A percentile compares a stretch with the other conserved stretches of the same genome.
Evolutionary conservation across 768 basidiomycete genomes (phyloP).

Genomic region (Basidioascus undulatus): DNA sequence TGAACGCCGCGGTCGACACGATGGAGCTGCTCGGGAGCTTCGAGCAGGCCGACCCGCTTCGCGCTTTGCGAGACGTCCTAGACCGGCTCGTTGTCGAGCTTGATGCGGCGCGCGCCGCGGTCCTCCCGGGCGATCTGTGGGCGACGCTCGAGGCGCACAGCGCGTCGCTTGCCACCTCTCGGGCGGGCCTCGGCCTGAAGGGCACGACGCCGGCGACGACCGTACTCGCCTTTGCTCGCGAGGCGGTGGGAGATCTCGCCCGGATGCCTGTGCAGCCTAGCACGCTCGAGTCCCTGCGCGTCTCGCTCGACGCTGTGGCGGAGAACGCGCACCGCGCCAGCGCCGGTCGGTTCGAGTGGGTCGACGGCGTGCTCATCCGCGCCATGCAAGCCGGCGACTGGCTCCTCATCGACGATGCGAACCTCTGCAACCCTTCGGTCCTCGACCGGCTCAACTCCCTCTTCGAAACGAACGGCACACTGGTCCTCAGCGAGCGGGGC

Average conservation of each 20-base stretch:
- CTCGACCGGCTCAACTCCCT: slow-evolving; percentile 90
- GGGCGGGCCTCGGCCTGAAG: too few species aligned
- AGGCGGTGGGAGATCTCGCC: too few species aligned
- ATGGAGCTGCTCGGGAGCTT: slow-evolving; percentile 86
- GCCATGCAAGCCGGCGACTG: slow-evolving; percentile 74
- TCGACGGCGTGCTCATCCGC: slow-evolving; percentile 69
- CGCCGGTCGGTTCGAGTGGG: slow-evolving; percentile 62
- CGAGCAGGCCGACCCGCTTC: slow-evolving; percentile 48
- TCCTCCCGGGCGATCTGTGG: too few species aligned
- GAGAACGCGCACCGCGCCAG: background rate
- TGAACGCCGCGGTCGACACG: slow-evolving; percentile 74
- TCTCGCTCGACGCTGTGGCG: slow-evolving; percentile 1
- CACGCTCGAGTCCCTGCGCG: too few species aligned
- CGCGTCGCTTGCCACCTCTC: too few species aligned
- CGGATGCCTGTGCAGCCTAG: too few species aligned
- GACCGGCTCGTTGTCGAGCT: slow-evolving; percentile 1
- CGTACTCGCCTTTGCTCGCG: too few species aligned
- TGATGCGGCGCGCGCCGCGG: too few species aligned
- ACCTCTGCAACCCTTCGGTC: slow-evolving; percentile 82
- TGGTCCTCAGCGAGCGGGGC: slow-evolving; percentile 77
- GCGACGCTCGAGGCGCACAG: too few species aligned
- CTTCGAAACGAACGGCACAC: slow-evolving; percentile 58
- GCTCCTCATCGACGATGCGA: slow-evolving; percentile 77
- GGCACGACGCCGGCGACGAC: too few species aligned
- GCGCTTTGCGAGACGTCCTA: background rate